Evolutionary conservation across 2,329 filamentous ascomycete genomes (phyloP), one percentile per base, ranked within the genome.

Genomic region (Coniochaeta sp.): DNA sequence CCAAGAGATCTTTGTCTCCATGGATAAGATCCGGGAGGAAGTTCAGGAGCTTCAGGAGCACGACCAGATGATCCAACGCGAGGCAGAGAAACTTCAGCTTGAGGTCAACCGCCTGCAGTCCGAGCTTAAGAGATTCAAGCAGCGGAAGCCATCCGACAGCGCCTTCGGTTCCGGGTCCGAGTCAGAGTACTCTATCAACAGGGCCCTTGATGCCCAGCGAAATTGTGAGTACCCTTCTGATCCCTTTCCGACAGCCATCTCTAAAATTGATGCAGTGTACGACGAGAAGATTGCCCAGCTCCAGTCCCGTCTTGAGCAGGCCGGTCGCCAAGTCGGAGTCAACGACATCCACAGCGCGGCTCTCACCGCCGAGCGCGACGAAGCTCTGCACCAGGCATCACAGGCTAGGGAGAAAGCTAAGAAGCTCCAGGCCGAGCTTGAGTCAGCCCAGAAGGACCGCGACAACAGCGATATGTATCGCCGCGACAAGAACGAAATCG

Each of bases 301-400:
- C 32, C 79, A 85, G 59, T 71, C 76, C 7, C 81, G 79, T 14
- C 69, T 88, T 1, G 81, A 86, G 53, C 76, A 83, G 56, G 75
- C 79, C 32, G 81, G 83, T 51, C 79, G 79, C 42, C 85, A 85
- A 61, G 71, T 79, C 22, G 81, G 77, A 54, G 73, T 81, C n/a
- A 74, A 77, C 31, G 81, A 86, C 49, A 82, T 83, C 50, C 78
- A 83, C 55, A 82, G 79, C 53, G 79, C 85, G 55, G 78, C 82
- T 3, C 67, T 87, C 38, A 74, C 75, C 3, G 74, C 79, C 27
- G 86, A 89, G 65, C 78, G 83, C 27, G 84, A 88, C 57, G 80
- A 82, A 46, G 78, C 85, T 32, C 72, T 86, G 48, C 76, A 75
- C 49, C 83, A 85, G 59, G 72, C 85, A 6, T 78, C 79, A 26